Evolutionary conservation across 306 rosid genomes (phyloP).

Genomic region (Malus fusca): DNA sequence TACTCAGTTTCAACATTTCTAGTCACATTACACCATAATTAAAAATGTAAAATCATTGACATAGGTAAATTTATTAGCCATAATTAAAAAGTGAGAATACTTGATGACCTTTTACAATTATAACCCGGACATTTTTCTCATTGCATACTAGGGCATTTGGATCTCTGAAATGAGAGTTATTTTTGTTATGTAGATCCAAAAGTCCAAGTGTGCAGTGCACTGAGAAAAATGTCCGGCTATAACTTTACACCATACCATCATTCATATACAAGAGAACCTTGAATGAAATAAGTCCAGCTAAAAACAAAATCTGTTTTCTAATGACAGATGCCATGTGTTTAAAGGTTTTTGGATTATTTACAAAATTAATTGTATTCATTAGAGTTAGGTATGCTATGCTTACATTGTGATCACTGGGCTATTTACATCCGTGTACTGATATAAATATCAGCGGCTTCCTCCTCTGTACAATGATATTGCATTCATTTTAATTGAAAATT

Average conservation of each 20-base stretch:
- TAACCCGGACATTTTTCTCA: neutral
- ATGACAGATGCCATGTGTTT: too few relatives aligned
- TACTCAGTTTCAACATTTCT: neutral
- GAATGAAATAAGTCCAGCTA: neutral
- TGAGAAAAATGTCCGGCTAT: neutral
- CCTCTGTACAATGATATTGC: too few relatives aligned
- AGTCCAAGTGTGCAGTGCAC: neutral
- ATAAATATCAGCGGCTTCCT: too few relatives aligned
- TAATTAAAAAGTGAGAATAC: neutral
- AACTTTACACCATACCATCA: neutral
- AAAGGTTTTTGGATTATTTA: too few relatives aligned
- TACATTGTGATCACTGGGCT: too few relatives aligned
- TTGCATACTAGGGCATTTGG: too few relatives aligned
- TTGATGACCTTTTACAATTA: neutral
- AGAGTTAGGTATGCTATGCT: too few relatives aligned
- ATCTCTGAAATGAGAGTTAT: neutral
- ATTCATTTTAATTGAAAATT: too few relatives aligned
- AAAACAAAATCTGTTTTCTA: too few relatives aligned
- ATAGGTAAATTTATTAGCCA: too few relatives aligned
- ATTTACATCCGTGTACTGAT: too few relatives aligned
- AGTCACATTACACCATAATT: neutral
- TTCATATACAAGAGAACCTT: neutral
- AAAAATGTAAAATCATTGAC: neutral
- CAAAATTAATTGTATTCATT: too few relatives aligned
- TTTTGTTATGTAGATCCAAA: neutral